These are phyloP conservation scores for Piper longum DNA, from an alignment of 164 flowering plant species.

Conservation along the genomic window DNA sequence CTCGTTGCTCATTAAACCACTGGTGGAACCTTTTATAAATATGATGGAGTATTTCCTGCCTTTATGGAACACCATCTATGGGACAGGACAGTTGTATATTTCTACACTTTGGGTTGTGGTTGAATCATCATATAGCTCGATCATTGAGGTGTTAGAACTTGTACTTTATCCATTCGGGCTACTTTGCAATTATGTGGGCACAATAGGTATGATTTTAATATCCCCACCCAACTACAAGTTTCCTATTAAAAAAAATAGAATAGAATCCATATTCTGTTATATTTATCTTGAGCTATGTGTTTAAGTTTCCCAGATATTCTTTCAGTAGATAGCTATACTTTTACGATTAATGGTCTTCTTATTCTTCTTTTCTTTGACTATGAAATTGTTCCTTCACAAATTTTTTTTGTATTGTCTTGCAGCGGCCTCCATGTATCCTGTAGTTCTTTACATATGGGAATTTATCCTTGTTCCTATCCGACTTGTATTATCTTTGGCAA, in stretches of 20 bases:
- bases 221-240: too few species aligned
- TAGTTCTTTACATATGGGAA: constrained; percentile 13
- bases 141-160: constrained; percentile 9
- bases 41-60: constrained; percentile 11
- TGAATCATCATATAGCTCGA: constrained; percentile 8
- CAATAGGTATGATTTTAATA: constrained; percentile 12
- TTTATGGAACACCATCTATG: constrained; percentile 12
- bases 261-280: too few species aligned
- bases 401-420: too few species aligned
- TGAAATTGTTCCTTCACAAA: neutral
- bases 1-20: constrained; percentile 11
- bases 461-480: constrained; percentile 16
- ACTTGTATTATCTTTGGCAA: constrained; percentile 9
- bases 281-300: neutral
- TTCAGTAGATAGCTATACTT: neutral
- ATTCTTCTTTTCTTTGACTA: neutral
- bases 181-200: constrained; percentile 9
- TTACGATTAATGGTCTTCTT: too few species aligned
- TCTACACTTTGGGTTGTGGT: constrained; percentile 8
- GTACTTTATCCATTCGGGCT: constrained; percentile 18
- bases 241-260: too few species aligned
- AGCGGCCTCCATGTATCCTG: constrained; percentile 10
- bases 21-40: constrained; percentile 15
- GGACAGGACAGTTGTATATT: constrained; percentile 5
- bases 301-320: neutral